Evolutionary conservation across 768 basidiomycete species (phyloP), one percentile per base, ranked within the genome.

Genomic region (Asterophora lycoperdoides): DNA sequence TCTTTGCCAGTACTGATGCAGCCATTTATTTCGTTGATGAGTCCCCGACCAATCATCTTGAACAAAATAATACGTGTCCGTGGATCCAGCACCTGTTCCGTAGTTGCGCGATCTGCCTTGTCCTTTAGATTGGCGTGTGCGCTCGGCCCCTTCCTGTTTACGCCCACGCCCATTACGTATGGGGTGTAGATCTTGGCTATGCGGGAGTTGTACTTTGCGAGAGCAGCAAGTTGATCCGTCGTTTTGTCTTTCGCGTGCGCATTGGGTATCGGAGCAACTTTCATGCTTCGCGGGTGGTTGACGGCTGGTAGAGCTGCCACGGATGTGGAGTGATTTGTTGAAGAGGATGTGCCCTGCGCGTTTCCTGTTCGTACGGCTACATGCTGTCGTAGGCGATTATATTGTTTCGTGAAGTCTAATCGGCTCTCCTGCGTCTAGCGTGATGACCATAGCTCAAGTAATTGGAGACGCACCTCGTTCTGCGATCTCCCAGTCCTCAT

Each of bases 1-100:
- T 99, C 96, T 76, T 99, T 99, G 23, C 96, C 96, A 0, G 96
- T 97, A 60, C 90, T 93, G 36, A 99, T 84, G 68, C 96, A 98
- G 2, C 94, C 93, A 56, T 97, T 95, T 39, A 99, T 84, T 64
- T 92, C 87, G 46, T 87, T 81, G 11, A 99, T 79, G 13, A 98
- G 62, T 0, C 84, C 93, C 44, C 93, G 75, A 4, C 92, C 89
- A 47, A 96, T 89, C 88, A 98, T 93, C 71, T 96, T 96, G 72
- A 93, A 92, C 41, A 99, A 67, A 29, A 98, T 95, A 32, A 95
- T 74, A 41, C 95, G 72, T 8, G 96, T 99, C n/a, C 96, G 79
- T 13, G 92, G 88, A 66, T 99, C 96, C 32, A 99, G 77, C 2
- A 99, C 96, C 61, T 97, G 96, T 65, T 99, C 96, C 39, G 80